These are phyloP conservation scores for Copromyces sp. DNA, from an alignment of 495 filamentous ascomycete genomes.

Conservation along the genomic window DNA sequence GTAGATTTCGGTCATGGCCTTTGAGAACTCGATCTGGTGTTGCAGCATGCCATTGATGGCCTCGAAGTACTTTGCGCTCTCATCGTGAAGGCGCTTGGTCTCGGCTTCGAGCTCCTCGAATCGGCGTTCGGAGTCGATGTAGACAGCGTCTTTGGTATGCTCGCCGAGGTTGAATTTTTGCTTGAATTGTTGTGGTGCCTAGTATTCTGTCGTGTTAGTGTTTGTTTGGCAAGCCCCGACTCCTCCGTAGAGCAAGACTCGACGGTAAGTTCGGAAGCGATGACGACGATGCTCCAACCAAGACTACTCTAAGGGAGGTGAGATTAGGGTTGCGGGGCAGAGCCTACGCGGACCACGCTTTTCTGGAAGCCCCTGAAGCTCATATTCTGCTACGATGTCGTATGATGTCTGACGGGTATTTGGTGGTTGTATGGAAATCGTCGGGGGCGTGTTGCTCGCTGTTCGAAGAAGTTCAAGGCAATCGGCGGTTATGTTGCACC, in stretches of 20 bases:
- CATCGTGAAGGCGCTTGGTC: slow-evolving; percentile 92
- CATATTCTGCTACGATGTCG: slow-evolving; percentile 42
- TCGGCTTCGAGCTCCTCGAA: slow-evolving; percentile 92
- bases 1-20: slow-evolving; percentile 91
- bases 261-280: neutral
- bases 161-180: slow-evolving; percentile 90
- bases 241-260: neutral
- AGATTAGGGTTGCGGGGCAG: slow-evolving; percentile 4
- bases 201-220: neutral
- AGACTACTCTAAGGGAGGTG: neutral
- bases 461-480: neutral
- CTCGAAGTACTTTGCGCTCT: slow-evolving; percentile 89
- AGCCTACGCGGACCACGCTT: slow-evolving; percentile 65
- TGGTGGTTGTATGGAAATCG: neutral
- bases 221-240: neutral
- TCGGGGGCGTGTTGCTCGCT: neutral
- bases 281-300: neutral
- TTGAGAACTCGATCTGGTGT: slow-evolving; percentile 97
- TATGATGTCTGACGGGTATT: neutral
- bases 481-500: neutral
- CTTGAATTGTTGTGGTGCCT: slow-evolving; percentile 89
- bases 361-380: slow-evolving; percentile 96
- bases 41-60: slow-evolving; percentile 97
- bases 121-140: slow-evolving; percentile 85
- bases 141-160: slow-evolving; percentile 86